A percentile compares a stretch with the other conserved stretches of the same genome.
phyloP scores from a whole-genome alignment of 164 flowering plant species.

The Paratinospora sagittata region DNA sequence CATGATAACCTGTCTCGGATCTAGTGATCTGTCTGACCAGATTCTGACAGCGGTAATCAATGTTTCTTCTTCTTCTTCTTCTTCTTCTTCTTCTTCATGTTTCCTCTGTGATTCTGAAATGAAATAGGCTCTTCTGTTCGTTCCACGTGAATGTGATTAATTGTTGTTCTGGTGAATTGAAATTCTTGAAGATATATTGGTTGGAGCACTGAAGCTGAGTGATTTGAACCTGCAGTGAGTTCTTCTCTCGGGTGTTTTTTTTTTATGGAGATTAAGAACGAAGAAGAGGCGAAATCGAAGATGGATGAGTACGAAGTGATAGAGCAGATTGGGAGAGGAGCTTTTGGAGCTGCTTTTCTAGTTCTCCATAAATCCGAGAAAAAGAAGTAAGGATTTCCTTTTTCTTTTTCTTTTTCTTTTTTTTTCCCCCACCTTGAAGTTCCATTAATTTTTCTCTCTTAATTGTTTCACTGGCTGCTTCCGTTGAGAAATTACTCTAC shows the following conservation, averaged over 20 bases:
- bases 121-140: background rate
- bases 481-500: too few species aligned
- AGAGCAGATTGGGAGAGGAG: constrained; percentile 89
- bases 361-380: constrained; percentile 57
- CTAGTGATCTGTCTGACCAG: background rate
- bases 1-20: too few species aligned
- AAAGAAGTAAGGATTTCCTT: constrained; percentile 38
- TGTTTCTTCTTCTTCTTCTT: background rate
- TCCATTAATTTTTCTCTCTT: background rate
- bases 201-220: too few species aligned
- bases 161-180: too few species aligned
- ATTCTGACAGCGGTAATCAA: background rate
- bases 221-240: background rate
- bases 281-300: constrained; percentile 35
- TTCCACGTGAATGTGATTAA: background rate
- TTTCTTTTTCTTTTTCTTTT: background rate
- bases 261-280: constrained; percentile 41
- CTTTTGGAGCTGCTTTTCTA: constrained; percentile 72
- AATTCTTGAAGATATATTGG: background rate
- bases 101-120: background rate
- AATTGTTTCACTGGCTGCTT: too few species aligned
- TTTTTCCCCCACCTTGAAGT: background rate
- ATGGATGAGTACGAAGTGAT: constrained; percentile 75
- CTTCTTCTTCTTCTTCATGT: background rate
- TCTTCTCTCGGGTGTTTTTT: background rate